Conservation (phyloP, 495 filamentous ascomycete species). For the Podospora appendiculata region DNA sequence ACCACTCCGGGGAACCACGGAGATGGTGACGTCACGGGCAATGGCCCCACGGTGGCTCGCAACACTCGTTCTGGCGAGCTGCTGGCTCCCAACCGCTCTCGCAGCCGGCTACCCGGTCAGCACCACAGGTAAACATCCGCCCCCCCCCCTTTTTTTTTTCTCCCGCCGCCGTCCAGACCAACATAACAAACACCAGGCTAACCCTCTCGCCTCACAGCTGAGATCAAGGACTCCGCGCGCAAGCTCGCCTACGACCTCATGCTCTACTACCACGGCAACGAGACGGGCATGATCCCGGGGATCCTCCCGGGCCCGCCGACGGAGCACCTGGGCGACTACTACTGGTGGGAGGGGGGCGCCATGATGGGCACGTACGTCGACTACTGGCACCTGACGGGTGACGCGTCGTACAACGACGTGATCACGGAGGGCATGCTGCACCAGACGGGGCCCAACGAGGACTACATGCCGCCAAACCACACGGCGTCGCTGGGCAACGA, state of each 20-base stretch:
- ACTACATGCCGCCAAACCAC: constrained; percentile 62
- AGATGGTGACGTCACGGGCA: constrained; percentile 1
- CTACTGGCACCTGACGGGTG: constrained; percentile 65
- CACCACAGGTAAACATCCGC: constrained; percentile 14
- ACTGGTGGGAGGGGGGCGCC: constrained; percentile 53
- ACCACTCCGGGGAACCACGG: not conserved
- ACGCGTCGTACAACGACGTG: constrained; percentile 53
- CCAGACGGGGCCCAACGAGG: constrained; percentile 52
- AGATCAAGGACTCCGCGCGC: constrained; percentile 53
- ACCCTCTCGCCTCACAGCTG: constrained; percentile 32
- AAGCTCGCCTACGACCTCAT: constrained; percentile 59
- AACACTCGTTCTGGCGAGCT: constrained; percentile 6
- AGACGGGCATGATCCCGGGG: constrained; percentile 55
- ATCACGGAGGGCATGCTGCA: constrained; percentile 52
- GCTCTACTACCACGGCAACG: constrained; percentile 55
- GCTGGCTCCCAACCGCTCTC: constrained; percentile 9
- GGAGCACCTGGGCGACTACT: constrained; percentile 37
- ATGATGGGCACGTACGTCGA: constrained; percentile 54
- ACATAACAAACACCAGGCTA: constrained; percentile 3
- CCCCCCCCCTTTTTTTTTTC: not conserved
- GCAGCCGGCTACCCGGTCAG: constrained; percentile 17
- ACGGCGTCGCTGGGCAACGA: constrained; percentile 71
- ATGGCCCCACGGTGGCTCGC: constrained; percentile 12
- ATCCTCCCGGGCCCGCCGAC: constrained; percentile 50
- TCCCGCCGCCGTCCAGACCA: not conserved